Conservation (phyloP, 2,329 filamentous ascomycete genomes). For the Aspergillus carbonarius region DNA sequence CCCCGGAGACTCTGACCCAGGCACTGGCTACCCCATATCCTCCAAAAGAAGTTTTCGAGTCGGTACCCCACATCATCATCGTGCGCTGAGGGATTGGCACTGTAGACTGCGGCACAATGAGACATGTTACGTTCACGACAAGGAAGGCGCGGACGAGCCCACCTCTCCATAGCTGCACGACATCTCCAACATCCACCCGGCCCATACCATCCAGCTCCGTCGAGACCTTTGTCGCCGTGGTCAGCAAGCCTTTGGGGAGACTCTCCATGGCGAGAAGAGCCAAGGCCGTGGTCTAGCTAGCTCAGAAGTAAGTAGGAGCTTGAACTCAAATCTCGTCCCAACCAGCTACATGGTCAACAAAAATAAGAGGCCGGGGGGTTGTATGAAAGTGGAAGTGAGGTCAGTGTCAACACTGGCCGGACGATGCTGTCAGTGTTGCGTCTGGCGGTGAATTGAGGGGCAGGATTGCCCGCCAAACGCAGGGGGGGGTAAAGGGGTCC, state of each 20-base stretch:
- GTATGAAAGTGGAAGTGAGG: background rate
- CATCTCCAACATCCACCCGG: slow-evolving; percentile 42
- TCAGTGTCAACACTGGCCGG: background rate
- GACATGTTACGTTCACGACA: slow-evolving; percentile 1
- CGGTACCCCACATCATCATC: slow-evolving; percentile 42
- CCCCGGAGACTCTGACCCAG: slow-evolving; percentile 40
- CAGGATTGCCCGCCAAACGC: slow-evolving; percentile 11
- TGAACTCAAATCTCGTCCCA: background rate
- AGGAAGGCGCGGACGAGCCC: slow-evolving; percentile 16
- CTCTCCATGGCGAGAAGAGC: slow-evolving; percentile 33
- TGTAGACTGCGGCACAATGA: slow-evolving; percentile 41
- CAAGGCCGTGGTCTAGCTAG: background rate
- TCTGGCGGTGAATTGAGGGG: slow-evolving; percentile 20
- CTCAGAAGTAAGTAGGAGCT: background rate
- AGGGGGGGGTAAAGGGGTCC: slow-evolving; percentile 10
- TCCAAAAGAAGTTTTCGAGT: slow-evolving; percentile 55
- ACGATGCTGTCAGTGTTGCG: slow-evolving; percentile 10
- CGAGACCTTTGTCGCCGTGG: slow-evolving; percentile 38
- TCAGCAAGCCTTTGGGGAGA: slow-evolving; percentile 45
- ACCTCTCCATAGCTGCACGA: slow-evolving; percentile 53
- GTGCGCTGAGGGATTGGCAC: slow-evolving; percentile 45
- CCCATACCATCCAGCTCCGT: slow-evolving; percentile 41
- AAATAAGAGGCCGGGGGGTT: background rate
- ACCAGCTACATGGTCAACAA: slow-evolving; percentile 15
- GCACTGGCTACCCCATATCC: slow-evolving; percentile 48